Conservation (phyloP, 2,329 filamentous ascomycete genomes). For the Xylariales sp. region DNA sequence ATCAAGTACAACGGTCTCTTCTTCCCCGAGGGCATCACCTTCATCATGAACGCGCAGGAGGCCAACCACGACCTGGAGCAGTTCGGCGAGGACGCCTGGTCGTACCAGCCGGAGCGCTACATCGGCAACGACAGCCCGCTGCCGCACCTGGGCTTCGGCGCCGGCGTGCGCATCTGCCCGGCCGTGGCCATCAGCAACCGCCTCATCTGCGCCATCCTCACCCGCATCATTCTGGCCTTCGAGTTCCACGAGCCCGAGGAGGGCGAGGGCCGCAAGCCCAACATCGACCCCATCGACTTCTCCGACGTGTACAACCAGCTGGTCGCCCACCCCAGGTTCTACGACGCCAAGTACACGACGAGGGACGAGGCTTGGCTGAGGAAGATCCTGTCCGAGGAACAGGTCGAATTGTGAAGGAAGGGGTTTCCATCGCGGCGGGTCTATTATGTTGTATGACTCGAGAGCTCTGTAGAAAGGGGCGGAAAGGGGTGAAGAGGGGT, state of each 20-base stretch:
- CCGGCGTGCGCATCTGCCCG: conserved; percentile 16
- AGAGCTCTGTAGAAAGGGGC: no score
- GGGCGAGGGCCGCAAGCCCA: conserved; percentile 7
- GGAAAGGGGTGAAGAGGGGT: no score
- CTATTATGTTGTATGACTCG: no score
- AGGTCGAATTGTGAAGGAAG: neutral
- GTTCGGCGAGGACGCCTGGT: conserved; percentile 15
- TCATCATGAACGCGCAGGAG: conserved; percentile 20
- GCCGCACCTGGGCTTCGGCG: conserved; percentile 17
- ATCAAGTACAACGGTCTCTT: conserved; percentile 10
- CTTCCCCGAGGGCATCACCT: conserved; percentile 16
- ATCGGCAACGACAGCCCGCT: conserved; percentile 11
- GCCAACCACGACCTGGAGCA: conserved; percentile 16
- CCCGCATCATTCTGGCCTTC: conserved; percentile 13
- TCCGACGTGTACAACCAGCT: conserved; percentile 12
- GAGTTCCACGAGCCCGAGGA: conserved; percentile 10
- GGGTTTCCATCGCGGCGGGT: neutral
- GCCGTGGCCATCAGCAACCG: conserved; percentile 17
- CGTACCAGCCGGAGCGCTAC: conserved; percentile 16
- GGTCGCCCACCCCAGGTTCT: conserved; percentile 11
- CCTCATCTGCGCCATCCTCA: conserved; percentile 15
- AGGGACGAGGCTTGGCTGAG: conserved; percentile 10
- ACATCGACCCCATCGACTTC: conserved; percentile 13
- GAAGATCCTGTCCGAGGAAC: neutral
- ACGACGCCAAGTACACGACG: conserved; percentile 10